phyloP scores from a whole-genome alignment of 129 eudicot species.

The Glebionis coronaria region DNA sequence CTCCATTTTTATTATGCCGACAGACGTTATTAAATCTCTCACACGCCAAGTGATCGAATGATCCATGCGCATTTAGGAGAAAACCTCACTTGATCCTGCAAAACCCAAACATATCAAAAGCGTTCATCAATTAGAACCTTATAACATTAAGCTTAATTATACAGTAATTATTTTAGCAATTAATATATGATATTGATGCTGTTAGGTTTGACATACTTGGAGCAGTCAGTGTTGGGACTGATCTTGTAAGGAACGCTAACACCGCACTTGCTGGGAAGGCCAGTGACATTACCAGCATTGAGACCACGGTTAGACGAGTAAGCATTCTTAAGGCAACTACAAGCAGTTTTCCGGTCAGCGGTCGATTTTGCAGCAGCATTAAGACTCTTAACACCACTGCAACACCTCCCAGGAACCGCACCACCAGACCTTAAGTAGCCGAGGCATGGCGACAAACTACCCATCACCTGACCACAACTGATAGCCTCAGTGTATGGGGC shows the following conservation, averaged over 20 bases:
- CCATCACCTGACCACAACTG: conserved; percentile 30
- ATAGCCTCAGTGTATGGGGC: conserved; percentile 33
- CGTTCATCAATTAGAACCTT: too few species aligned
- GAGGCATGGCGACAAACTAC: conserved; percentile 26
- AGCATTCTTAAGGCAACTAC: conserved; percentile 34
- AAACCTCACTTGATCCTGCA: background rate
- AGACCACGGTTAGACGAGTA: conserved; percentile 9
- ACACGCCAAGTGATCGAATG: background rate
- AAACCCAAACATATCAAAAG: too few species aligned
- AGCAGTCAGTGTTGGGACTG: conserved; percentile 43
- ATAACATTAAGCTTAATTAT: too few species aligned
- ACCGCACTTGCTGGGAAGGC: too few species aligned
- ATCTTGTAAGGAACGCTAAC: too few species aligned
- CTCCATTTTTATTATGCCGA: too few species aligned
- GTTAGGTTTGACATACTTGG: conserved; percentile 33
- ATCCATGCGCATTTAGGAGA: conserved; percentile 1
- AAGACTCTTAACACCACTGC: conserved; percentile 32
- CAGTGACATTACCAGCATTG: conserved; percentile 9
- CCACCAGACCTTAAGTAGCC: conserved; percentile 24
- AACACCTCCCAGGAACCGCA: conserved; percentile 13
- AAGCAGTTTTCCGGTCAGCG: conserved; percentile 33
- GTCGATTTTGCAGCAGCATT: conserved; percentile 25
- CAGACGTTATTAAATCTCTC: background rate
- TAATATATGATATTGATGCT: too few species aligned
- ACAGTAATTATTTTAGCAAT: too few species aligned